Conservation (phyloP, 495 filamentous ascomycete species). For the Cairneyella variabilis region DNA sequence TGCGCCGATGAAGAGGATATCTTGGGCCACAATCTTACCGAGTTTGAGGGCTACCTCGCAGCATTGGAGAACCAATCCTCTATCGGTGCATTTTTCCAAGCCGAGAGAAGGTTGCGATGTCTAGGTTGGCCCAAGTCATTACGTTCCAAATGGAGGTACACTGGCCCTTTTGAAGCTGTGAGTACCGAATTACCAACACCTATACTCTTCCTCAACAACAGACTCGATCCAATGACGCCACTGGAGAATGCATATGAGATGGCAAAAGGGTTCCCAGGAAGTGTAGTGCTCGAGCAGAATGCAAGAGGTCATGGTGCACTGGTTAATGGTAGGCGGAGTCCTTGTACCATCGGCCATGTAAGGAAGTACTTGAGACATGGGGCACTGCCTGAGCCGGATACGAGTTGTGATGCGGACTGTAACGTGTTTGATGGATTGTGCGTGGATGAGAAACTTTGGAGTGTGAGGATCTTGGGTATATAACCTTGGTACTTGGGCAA, state of each 20-base stretch:
- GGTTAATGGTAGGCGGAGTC: not conserved
- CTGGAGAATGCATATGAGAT: not conserved
- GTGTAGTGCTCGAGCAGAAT: slow-evolving; percentile 5
- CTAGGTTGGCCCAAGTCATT: slow-evolving; percentile 2
- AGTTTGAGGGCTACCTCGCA: slow-evolving; percentile 2
- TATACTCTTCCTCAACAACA: slow-evolving; percentile 4
- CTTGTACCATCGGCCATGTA: not conserved
- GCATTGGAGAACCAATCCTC: slow-evolving; percentile 2
- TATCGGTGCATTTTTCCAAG: slow-evolving; percentile 3
- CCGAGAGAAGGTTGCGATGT: slow-evolving; percentile 3
- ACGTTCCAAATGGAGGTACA: not conserved
- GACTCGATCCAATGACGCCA: slow-evolving; percentile 1
- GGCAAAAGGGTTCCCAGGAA: slow-evolving; percentile 1
- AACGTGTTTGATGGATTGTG: not conserved
- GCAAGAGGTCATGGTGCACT: slow-evolving; percentile 4
- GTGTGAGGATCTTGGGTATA: too few species aligned
- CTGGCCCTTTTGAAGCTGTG: not conserved
- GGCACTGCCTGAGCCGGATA: not conserved
- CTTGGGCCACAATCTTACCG: not conserved
- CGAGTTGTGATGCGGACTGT: slow-evolving; percentile 2
- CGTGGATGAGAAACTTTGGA: too few species aligned
- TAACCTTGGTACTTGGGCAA: too few species aligned
- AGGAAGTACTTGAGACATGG: not conserved
- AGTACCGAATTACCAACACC: not conserved
- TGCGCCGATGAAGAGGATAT: slow-evolving; percentile 5